Evolutionary conservation across 2,329 filamentous ascomycete species (phyloP), one percentile per base, ranked within the genome.

Genomic region (Aureobasidium mangrovei): DNA sequence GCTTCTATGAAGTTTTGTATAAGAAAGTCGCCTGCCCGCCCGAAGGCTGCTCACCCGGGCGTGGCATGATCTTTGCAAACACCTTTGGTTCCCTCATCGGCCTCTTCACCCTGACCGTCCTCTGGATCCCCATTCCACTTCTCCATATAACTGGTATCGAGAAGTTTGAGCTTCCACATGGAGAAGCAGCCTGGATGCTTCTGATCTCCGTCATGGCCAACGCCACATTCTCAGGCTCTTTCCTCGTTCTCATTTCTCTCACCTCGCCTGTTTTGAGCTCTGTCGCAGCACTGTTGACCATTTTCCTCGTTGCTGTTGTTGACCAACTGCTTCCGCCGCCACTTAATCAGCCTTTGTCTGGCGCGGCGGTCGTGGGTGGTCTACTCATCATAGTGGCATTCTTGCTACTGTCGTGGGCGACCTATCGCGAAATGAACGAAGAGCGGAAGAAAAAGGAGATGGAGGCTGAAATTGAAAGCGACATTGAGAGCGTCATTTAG

Each of bases 51-150:
- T 85, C 81, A 41, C 82, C 93, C 0, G 82, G 80, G n/a, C 83
- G 91, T n/a, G 91, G 90, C 62, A 93, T 95, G 77, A 84, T 97
- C 57, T 97, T 98, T 63, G 91, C 93, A 63, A 97, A 95, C 67
- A 85, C 87, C 0, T 93, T 97, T 64, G 93, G 89, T 53, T 88
- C 84, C 60, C 75, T 91, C 66, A 93, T 98, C 59, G 93, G 93
- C 2, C 64, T 76, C 5, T 96, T 97, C 67, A 98, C 93, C 0
- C 71, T 97, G 28, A 72, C 80, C 0, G 86, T 97, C 5, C 80
- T 98, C 3, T 98, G 93, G 93, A 82, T 97, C 44, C 93, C 93
- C 1, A 68, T 98, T 7, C 91, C 91, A 0, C 72, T 97, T 32
- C 73, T 98, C 32, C 89, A 98, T 70, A 71, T 83, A 57, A 75